Base-by-base conservation (phyloP, 192 early-diverging fungal species). In the Backusella luteola region DNA sequence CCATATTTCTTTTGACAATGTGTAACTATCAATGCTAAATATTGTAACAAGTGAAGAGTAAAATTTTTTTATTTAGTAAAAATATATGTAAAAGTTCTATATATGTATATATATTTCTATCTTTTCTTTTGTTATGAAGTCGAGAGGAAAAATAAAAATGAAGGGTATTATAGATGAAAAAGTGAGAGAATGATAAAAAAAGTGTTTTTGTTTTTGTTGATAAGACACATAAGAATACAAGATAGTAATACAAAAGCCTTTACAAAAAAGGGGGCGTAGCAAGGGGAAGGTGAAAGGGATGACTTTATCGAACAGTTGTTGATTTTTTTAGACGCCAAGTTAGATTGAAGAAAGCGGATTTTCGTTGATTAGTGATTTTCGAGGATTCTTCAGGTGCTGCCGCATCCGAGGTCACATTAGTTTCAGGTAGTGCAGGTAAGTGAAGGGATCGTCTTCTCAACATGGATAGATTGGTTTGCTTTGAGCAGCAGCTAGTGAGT, bases 241-340 rank as follows among this genome's bases (percentile, higher is more conserved):
- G 29, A 63, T 63, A 63, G 56, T 63, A 29, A 63, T 63, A 63
- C 56, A 63, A 63, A 56, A 56, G n/a, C 6, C 21, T 56, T 63
- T 63, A 59, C 23, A 63, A 63, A 63, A 63, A 63, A n/a, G 26
- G 8, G 56, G 21, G 53, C 53, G 21, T 29, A 14, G 14, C 23
- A 63, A 26, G 12, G 26, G 4, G 14, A 63, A 11, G 26, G 0
- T 21, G 6, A 1, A n/a, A n/a, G 14, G 49, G 49, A 63, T 63
- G 11, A 1, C 26, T 63, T 29, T 63, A 63, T 63, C 56, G 23
- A 29, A 63, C 12, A 63, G 56, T 5, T 12, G 56, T 63, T 63
- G 56, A 63, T 63, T 63, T 63, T 63, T 63, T 63, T 63, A 63
- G 26, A 63, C 56, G 56, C 56, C 56, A 63, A 63, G 56, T 63